Base-by-base conservation (phyloP, 352 stramenopile genomes). In the Pythium inflatum region DNA sequence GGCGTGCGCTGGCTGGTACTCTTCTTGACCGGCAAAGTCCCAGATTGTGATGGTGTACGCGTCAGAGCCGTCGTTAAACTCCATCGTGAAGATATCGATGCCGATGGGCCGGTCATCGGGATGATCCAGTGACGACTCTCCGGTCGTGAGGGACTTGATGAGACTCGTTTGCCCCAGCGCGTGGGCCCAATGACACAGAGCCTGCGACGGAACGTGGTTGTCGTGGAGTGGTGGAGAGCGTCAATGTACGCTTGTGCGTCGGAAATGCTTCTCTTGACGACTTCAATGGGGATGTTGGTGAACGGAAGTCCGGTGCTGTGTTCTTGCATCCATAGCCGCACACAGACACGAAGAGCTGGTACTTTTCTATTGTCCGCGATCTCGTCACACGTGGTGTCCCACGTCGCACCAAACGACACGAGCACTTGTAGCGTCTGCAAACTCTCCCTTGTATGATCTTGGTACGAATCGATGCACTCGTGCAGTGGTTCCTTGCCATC, bases 41-140 rank as follows among this genome's bases (percentile, higher is more conserved):
- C 67, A 74, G 31, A 69, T 61, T 14, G 54, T 66, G 25, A 74
- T 49, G 36, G 62, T 58, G 43, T 73, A 43, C 4, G 38, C 57
- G 16, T 49, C 60, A 0, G 1, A n/a, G 13, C 18, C 22, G 25
- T 3, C 41, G 2, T 24, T 8, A 3, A 27, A 9, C 45, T 5
- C 8, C 34, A 24, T 24, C 3, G 5, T 9, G 14, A 27, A 5
- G 20, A 12, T 54, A 43, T 43, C 36, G 16, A 43, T 43, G 16
- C 36, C 36, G 16, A 43, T 43, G 9, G 36, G 9, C 9, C 36
- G 36, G 36, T 43, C 16, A 9, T 43, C 36, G 16, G 16, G 16
- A 43, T 9, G 9, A 9, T 16, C 36, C 9, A 9, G 36, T 43
- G 9, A 16, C 9, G 36, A 43, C 16, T 43, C 36, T 43, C 16